Base-by-base conservation (phyloP, 2,329 filamentous ascomycete species). In the Sodiomyces alkalinus region DNA sequence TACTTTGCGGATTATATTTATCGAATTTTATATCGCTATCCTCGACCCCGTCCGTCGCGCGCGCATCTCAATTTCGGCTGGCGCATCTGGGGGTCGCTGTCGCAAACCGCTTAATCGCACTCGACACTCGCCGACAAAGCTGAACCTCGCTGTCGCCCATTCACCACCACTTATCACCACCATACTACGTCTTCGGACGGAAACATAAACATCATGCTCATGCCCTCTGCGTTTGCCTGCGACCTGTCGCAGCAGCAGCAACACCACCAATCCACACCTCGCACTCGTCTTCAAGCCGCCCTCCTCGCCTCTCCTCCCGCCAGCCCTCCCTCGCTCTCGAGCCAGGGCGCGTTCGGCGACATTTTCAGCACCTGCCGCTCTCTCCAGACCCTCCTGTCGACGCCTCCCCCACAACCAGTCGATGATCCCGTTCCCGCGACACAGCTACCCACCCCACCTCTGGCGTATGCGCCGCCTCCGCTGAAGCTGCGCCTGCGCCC, bases 351-450 rank as follows among this genome's bases (percentile, higher is more conserved):
- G 13, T 52, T 72, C 39, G 57, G 55, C 44, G 66, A 64, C 49
- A 60, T 75, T 42, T 63, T 70, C 48, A 60, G 55, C 34, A 66
- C 68, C 26, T 75, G 70, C 45, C 68, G 67, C 46, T 67, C 64
- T 5, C 60, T 75, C 1, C 71, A 76, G 42, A 64, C 63, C 3
- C 65, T 74, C 41, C 58, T 74, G 34, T 50, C 59, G 16, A 40
- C 54, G 4, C 52, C 61, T 10, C 59, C 62, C 21, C 59, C 59
- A n/a, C n/a, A n/a, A n/a, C n/a, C n/a, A n/a, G n/a, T n/a, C n/a
- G 42, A 44, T 6, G 33, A 40, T 14, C 41, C 45, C 30, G 39
- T 46, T 27, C 47, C 44, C 14, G 42, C 43, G 28, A 41, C 34
- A 17, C 58, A 63, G 39, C 52, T 70, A 5, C 66, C 64, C 10